Base-by-base conservation (phyloP, 768 basidiomycete genomes). In the Kwoniella sp. region DNA sequence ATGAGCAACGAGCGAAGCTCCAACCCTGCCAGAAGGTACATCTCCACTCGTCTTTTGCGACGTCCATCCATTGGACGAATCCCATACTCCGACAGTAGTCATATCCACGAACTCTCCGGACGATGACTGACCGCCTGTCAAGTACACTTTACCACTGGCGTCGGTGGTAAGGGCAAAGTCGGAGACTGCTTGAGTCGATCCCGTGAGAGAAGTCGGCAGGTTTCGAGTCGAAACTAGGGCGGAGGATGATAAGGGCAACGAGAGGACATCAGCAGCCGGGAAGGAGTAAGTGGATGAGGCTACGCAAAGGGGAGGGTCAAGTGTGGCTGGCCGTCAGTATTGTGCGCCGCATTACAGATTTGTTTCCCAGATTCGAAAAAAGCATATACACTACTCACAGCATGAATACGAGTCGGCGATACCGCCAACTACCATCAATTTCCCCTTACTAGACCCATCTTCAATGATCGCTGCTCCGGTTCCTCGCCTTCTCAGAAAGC, bases 341-440 rank as follows among this genome's bases (percentile, higher is more conserved):
- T n/a, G n/a, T n/a, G n/a, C n/a, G n/a, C n/a, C n/a, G n/a, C n/a
- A n/a, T n/a, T n/a, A n/a, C n/a, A n/a, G n/a, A n/a, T n/a, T n/a
- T n/a, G n/a, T n/a, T n/a, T n/a, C n/a, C n/a, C n/a, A n/a, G n/a
- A n/a, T n/a, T n/a, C n/a, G n/a, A n/a, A n/a, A n/a, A n/a, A 33
- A 58, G 8, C 55, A 29, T 25, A 17, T 5, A 30, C n/a, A 26
- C 9, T 12, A 9, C 78, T 72, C 60, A 79, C 78, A 69, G 55
- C 79, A 80, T 19, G 70, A 68, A 53, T 78, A 78, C 44, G 67
- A 56, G 52, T 80, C 79, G 13, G 72, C 65, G 22, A 78, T 51
- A 49, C 79, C 79, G 1, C 79, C 79, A 26, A 80, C 72, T 50
- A 77, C 61, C 67, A 79, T 69, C 46, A 77, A 24, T 22, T 62